Base-by-base conservation (phyloP, 1,139 yeast species). In the Lodderomyces elongisporus region DNA sequence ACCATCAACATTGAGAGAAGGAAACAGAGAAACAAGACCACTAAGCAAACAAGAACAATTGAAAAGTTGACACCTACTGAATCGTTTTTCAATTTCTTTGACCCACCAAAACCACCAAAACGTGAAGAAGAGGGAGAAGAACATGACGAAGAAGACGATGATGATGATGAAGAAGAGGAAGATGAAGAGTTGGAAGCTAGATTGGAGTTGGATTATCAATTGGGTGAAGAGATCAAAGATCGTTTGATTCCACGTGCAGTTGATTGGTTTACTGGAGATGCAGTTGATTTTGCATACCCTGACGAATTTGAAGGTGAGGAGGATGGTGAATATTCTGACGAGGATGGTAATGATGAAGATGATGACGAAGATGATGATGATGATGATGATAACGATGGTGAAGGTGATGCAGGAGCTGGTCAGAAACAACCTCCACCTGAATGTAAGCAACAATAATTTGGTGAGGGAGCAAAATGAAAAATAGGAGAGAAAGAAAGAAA, bases 211-310 rank as follows among this genome's bases (percentile, higher is more conserved):
- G 99, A 91, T 63, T 93, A 91, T 66, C 94, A 89, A 55, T 71
- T 89, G 46, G 99, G 98, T 42, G 99, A 91, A 63, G 93, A 88
- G 54, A 79, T 91, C 58, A 91, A 93, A 68, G 97, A 93, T 59
- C 82, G 93, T 60, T 75, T 91, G 56, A 83, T 91, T 47, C 96
- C 97, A 44, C 79, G 96, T 52, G 97, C 97, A 36, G 77, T 91
- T 50, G 96, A 89, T 60, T 91, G 97, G 97, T 91, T 87, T 59
- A 89, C 97, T 13, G 97, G 98, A 33, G 88, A 84, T 47, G 98
- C 98, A n/a, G 75, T 89, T 39, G 77, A 72, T 34, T 72, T 60
- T 45, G 77, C 68, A 25, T 70, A 58, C 51, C 64, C 67, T 17
- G 71, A 62, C 32, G 72, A 64, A 30, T 59, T 59, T 31, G 73